Evolutionary conservation across 2,329 filamentous ascomycete genomes (phyloP).

Genomic region (Colletotrichum sp.): DNA sequence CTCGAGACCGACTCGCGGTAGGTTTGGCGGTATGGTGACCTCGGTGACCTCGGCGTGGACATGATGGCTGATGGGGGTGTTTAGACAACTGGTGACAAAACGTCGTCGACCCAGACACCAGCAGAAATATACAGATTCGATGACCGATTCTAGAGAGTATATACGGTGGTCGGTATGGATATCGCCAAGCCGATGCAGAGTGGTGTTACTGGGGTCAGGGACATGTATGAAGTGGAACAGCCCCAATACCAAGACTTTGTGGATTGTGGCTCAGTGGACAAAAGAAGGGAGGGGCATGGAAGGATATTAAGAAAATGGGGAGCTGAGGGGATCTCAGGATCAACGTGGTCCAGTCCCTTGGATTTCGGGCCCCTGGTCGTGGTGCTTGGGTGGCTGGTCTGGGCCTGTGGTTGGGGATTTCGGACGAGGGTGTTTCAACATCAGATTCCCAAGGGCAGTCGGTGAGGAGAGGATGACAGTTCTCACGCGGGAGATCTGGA

Average conservation of each 20-base stretch:
- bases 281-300: background rate
- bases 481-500: background rate
- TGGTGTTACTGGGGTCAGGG: background rate
- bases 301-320: background rate
- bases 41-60: constrained; percentile 11
- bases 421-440: constrained; percentile 17
- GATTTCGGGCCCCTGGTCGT: background rate
- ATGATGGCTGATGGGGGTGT: background rate
- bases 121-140: background rate
- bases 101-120: background rate
- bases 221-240: constrained; percentile 4
- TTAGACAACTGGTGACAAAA: background rate
- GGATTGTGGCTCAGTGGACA: background rate
- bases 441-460: background rate
- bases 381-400: background rate
- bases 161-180: background rate
- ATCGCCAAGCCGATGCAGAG: background rate
- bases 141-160: background rate
- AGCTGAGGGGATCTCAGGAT: background rate
- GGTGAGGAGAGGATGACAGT: background rate
- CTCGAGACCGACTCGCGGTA: constrained; percentile 6
- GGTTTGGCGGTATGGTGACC: constrained; percentile 15
- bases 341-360: background rate
- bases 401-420: background rate
- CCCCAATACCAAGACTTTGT: background rate